phyloP scores from a whole-genome alignment of 257 asterid species.

The Solanum acaule region DNA sequence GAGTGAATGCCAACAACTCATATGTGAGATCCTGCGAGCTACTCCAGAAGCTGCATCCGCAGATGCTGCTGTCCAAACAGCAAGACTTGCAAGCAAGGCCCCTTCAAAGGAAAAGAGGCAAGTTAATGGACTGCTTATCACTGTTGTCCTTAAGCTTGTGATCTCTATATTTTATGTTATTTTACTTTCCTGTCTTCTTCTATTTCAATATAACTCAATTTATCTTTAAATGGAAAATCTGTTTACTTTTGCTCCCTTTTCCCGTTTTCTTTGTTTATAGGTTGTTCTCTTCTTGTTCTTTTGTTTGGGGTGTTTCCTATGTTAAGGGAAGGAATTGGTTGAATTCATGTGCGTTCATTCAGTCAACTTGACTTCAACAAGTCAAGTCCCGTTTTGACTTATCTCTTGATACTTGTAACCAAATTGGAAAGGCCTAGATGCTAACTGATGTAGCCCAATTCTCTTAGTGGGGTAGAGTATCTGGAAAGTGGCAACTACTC shows the following conservation, averaged over 20 bases:
- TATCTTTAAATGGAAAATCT: not conserved
- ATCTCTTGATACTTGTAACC: not conserved
- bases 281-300: not conserved
- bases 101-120: conserved; percentile 92
- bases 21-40: conserved; percentile 97
- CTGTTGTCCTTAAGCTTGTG: conserved; percentile 1
- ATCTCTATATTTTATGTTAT: not conserved
- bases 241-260: not conserved
- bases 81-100: conserved; percentile 83
- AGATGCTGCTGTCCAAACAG: conserved; percentile 96
- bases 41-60: conserved; percentile 99
- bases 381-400: not conserved
- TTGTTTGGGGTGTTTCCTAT: not conserved
- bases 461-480: not conserved
- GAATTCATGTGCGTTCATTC: not conserved
- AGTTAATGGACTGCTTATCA: conserved; percentile 22
- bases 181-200: not conserved
- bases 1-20: conserved; percentile 99
- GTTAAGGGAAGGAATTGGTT: not conserved
- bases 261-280: not conserved
- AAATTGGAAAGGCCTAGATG: not conserved
- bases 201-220: not conserved
- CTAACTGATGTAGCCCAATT: not conserved
- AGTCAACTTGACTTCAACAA: not conserved
- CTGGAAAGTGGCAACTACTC: not conserved